Evolutionary conservation across 106 monocot genomes (phyloP), one percentile per base, ranked within the genome.

Genomic region (Apostasia ramifera): DNA sequence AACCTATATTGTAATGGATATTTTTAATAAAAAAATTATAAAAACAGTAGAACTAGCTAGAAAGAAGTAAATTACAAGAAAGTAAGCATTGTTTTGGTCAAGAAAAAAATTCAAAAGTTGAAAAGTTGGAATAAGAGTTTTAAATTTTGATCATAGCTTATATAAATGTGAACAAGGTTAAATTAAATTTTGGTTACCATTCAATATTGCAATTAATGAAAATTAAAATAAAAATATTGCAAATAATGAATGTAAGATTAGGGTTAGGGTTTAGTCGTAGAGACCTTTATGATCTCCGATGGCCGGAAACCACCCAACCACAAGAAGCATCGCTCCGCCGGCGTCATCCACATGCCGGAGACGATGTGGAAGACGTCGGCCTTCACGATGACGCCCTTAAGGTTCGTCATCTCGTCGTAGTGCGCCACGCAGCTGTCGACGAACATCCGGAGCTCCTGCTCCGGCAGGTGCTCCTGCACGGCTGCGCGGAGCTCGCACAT

Each of bases 291-390:
- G 52, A 85, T 68, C 8, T 89, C 82, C 3, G 89, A 85, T 2
- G 89, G 89, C 8, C 89, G 89, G 77, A 89, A 89, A 7, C 82
- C 89, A 7, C 79, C 85, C 8, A 89, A 74, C 89, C 89, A 89
- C 74, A 89, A 43, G 82, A 89, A 89, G 81, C 89, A 89, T n/a
- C 89, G 82, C 67, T 89, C 89, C 41, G 89, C 85, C 2, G 89
- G 85, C 2, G 85, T 80, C 69, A 69, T 77, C 89, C 89, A 89
- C 61, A 80, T 72, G 70, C 89, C 89, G 9, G 89, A 89, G 53
- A 89, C n/a, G 68, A 89, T 82, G 68, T 89, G 89, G 80, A 89
- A 89, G 69, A 85, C 85, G 62, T 89, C 89, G 48, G 80, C 15
- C 63, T 66, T 77, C 53, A 60, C 66, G 64, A 65, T 71, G 6